Percentiles rank a stretch among this genome's conserved stretches.
Evolutionary conservation across 441 rosid species (phyloP).

Genomic region (Syzygium syzygioides): DNA sequence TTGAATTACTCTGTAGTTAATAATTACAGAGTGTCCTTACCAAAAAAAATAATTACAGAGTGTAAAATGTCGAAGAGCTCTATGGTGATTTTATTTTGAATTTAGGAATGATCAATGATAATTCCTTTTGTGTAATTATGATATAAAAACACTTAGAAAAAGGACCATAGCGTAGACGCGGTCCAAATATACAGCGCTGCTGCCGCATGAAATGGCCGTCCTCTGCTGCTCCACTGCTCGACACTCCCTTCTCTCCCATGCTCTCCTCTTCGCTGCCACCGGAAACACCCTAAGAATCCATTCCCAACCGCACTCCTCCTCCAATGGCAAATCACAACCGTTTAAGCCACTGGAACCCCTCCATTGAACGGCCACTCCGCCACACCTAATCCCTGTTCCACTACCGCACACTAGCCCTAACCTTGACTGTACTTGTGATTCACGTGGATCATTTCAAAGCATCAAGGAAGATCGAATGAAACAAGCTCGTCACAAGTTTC

Average conservation of each 20-base stretch:
- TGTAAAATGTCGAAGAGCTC: too few relatives aligned
- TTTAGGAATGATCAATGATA: too few relatives aligned
- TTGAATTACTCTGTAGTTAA: too few relatives aligned
- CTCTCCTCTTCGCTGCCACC: constrained; percentile 8
- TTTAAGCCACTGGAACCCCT: constrained; percentile 25
- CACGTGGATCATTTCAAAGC: neutral
- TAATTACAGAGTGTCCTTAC: too few relatives aligned
- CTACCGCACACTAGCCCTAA: constrained; percentile 4
- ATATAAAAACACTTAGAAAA: too few relatives aligned
- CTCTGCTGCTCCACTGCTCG: neutral
- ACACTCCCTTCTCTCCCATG: neutral
- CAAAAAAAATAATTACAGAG: too few relatives aligned
- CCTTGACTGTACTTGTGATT: neutral
- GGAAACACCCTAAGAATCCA: neutral
- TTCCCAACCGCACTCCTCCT: constrained; percentile 5
- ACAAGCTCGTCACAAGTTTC: too few relatives aligned
- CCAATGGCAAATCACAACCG: constrained; percentile 19
- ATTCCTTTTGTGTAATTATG: too few relatives aligned
- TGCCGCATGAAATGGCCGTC: neutral
- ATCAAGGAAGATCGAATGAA: too few relatives aligned
- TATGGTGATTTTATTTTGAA: too few relatives aligned
- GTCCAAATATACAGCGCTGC: too few relatives aligned
- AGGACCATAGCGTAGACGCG: too few relatives aligned
- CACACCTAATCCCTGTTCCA: neutral
- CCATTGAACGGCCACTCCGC: constrained; percentile 24